Conservation (phyloP, 176 grass and related monocot species). For the Echinochloa phyllopogon region DNA sequence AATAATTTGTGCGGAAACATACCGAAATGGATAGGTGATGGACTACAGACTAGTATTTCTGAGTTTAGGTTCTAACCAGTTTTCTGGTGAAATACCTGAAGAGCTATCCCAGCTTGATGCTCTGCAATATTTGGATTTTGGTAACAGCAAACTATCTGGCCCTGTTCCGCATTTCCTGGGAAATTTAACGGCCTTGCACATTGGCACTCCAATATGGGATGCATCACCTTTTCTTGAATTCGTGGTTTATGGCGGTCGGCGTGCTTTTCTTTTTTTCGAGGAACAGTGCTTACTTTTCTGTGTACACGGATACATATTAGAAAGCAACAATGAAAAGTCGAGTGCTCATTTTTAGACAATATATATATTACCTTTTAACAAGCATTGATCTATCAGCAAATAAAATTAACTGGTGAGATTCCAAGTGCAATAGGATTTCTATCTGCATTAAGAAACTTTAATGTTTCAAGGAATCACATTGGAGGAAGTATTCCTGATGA, state of each 20-base stretch:
- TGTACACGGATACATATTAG: not conserved
- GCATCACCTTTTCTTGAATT: not conserved
- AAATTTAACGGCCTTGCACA: not conserved
- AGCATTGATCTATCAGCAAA: constrained; percentile 23
- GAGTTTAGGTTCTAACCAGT: not conserved
- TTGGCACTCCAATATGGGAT: rapidly evolving
- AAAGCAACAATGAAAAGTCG: not conserved
- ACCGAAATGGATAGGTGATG: constrained; percentile 33
- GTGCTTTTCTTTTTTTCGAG: too few relatives aligned
- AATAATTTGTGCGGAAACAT: constrained; percentile 36
- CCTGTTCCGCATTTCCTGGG: not conserved
- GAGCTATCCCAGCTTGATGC: constrained; percentile 4
- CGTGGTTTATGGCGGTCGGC: not conserved
- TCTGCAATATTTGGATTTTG: not conserved
- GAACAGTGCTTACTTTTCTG: not conserved
- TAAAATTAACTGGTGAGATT: constrained; percentile 29
- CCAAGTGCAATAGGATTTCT: constrained; percentile 13
- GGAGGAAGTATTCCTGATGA: constrained; percentile 21
- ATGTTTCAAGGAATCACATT: constrained; percentile 8
- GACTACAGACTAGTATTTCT: not conserved
- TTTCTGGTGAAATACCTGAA: constrained; percentile 33
- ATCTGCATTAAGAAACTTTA: rapidly evolving
- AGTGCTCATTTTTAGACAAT: rapidly evolving
- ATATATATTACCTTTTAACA: rapidly evolving
- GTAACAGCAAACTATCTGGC: constrained; percentile 12